Base-by-base conservation (phyloP, 164 flowering plant genomes). In the Piper longum region DNA sequence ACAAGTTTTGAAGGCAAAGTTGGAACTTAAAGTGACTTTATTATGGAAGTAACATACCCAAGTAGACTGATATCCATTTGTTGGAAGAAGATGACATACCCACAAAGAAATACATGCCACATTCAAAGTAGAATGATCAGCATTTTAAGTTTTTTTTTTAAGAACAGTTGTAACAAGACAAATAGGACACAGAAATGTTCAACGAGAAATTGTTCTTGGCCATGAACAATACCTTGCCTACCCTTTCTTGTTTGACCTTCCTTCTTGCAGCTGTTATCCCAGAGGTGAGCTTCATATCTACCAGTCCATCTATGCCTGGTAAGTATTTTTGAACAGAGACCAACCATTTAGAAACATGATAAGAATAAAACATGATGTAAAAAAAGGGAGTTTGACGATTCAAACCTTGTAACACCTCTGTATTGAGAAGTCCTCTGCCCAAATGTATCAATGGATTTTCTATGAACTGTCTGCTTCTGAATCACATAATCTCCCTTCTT, bases 181-280 rank as follows among this genome's bases (percentile, higher is more conserved):
- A 12, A 48, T 4, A 48, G 52, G 12, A 26, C 36, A 26, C 2
- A 26, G 36, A 2, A 26, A 26, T 26, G 36, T 26, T 1, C 36
- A 26, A 26, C 36, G 36, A 48, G 14, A 48, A 48, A 9, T 2
- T 12, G 0, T 12, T 48, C 14, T 48, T 48, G 52, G 8, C 7
- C 52, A 48, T 26, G 41, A 36, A 74, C 82, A 66, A 26, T 67
- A 89, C 97, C 97, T 87, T 89, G 97, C 69, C 97, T 87, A 62
- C 97, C 97, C 78, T 89, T 89, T 64, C 96, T 85, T 61, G 85
- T 87, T 70, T 89, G 95, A 40, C 96, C 96, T 70, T 89, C 97
- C 66, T 86, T 87, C 84, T 86, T 87, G 82, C 92, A 85, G 66
- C 97, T 89, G 67, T 89, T 89, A 60, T 89, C 96, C 96, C 96